Conservation (phyloP, 768 basidiomycete species). For the Rhizopogon sp. region DNA sequence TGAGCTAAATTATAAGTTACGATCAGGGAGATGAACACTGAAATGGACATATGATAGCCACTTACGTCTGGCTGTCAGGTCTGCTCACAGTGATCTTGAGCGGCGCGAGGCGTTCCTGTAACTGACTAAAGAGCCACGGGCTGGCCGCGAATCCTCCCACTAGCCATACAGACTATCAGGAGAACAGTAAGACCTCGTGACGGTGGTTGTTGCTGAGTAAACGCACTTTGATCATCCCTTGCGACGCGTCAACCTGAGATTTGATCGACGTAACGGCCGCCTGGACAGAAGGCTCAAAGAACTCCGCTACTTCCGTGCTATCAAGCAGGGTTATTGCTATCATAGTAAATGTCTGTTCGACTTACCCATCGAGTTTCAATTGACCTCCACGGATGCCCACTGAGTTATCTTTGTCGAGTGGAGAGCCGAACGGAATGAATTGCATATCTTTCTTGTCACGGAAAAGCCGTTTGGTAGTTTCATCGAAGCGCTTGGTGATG, state of each 20-base stretch:
- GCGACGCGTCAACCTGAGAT: constrained; percentile 63
- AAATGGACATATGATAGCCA: constrained; percentile 4
- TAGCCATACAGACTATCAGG: constrained; percentile 66
- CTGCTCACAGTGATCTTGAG: constrained; percentile 60
- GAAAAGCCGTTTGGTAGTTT: constrained; percentile 78
- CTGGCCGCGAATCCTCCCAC: constrained; percentile 84
- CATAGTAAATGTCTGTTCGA: constrained; percentile 18
- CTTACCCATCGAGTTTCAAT: constrained; percentile 66
- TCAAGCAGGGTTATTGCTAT: not conserved
- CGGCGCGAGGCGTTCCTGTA: constrained; percentile 61
- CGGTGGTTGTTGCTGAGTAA: not conserved
- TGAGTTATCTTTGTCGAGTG: constrained; percentile 65
- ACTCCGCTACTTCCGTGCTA: constrained; percentile 52
- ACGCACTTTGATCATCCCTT: constrained; percentile 59
- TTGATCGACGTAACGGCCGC: constrained; percentile 68
- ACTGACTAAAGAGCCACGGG: constrained; percentile 72
- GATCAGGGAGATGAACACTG: constrained; percentile 4
- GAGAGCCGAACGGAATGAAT: constrained; percentile 74
- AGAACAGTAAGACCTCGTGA: constrained; percentile 4
- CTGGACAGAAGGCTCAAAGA: constrained; percentile 78
- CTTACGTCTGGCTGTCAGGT: constrained; percentile 77
- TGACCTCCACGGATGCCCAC: constrained; percentile 72
- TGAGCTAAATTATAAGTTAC: constrained; percentile 41
- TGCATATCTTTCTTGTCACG: constrained; percentile 62
- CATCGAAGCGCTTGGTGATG: constrained; percentile 76